A percentile compares a stretch with the other conserved stretches of the same genome.
These are phyloP conservation scores for Pseudocercospora eumusae DNA, from an alignment of 2,329 filamentous ascomycete genomes.

Conservation along the genomic window DNA sequence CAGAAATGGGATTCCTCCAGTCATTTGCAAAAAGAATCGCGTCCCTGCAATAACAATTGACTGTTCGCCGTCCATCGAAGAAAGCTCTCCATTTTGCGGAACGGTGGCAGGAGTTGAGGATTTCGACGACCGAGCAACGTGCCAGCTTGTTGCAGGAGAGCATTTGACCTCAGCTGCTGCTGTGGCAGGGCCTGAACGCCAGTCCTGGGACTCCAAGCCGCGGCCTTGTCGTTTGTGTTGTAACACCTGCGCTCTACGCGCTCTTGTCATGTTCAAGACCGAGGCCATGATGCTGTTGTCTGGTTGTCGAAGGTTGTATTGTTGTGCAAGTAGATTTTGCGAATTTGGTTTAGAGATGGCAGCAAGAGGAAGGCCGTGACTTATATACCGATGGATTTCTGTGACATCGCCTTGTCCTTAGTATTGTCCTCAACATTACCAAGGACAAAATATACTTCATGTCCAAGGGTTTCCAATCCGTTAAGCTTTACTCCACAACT, in stretches of 20 bases:
- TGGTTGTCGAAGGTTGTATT: not conserved
- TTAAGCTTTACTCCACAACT: too few species aligned
- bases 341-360: not conserved
- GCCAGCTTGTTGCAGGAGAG: too few species aligned
- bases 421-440: not conserved
- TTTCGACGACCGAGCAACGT: too few species aligned
- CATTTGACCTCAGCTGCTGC: too few species aligned
- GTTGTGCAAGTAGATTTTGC: not conserved
- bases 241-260: not conserved
- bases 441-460: not conserved
- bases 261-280: not conserved
- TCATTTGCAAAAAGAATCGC: too few species aligned
- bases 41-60: too few species aligned
- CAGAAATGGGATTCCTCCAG: not conserved
- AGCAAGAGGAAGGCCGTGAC: not conserved
- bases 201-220: not conserved
- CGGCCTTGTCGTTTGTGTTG: not conserved
- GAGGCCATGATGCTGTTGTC: not conserved
- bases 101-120: too few species aligned
- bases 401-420: not conserved
- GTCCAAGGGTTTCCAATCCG: too few species aligned
- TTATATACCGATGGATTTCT: not conserved
- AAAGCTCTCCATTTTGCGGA: too few species aligned
- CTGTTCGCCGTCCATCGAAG: too few species aligned
- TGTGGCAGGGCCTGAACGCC: not conserved